Percentiles rank a stretch among this genome's conserved stretches.
phyloP scores from a whole-genome alignment of 495 filamentous ascomycete genomes.

The Penicillium pancosmium region DNA sequence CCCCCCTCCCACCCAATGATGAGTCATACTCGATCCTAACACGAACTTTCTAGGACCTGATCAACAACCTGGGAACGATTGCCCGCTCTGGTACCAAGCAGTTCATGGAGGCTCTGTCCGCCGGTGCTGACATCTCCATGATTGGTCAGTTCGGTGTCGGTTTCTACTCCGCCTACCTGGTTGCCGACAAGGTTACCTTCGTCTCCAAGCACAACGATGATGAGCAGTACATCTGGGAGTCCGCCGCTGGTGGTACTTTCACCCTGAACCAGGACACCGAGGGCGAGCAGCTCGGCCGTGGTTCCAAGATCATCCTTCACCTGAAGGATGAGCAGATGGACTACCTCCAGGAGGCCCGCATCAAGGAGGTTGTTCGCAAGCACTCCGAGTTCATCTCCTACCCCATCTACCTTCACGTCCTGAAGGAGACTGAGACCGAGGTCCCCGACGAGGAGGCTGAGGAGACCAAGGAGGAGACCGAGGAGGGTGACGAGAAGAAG shows the following conservation, averaged over 20 bases:
- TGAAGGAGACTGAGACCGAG: constrained; percentile 99
- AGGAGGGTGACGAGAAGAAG: constrained; percentile 82
- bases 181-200: constrained; percentile 94
- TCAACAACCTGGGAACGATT: constrained; percentile 99
- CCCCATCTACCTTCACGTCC: constrained; percentile 98
- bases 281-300: constrained; percentile 86
- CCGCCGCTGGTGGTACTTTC: constrained; percentile 95
- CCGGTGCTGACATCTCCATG: constrained; percentile 99
- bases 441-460: constrained; percentile 97
- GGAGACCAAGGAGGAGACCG: constrained; percentile 62
- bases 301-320: constrained; percentile 97
- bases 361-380: constrained; percentile 99
- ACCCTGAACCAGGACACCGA: constrained; percentile 89
- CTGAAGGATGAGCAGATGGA: constrained; percentile 98
- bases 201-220: constrained; percentile 99
- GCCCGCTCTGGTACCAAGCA: constrained; percentile 99
- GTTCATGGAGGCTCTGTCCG: constrained; percentile 99
- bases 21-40: constrained; percentile 7
- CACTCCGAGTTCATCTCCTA: constrained; percentile 99
- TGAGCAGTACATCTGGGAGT: constrained; percentile 99
- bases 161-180: constrained; percentile 99
- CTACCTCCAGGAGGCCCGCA: constrained; percentile 97
- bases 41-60: constrained; percentile 69
- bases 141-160: constrained; percentile 99
- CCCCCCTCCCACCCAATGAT: background rate